Evolutionary conservation across 1,284 basidiomycete species (phyloP).

Genomic region (Microbotryum intermedium): DNA sequence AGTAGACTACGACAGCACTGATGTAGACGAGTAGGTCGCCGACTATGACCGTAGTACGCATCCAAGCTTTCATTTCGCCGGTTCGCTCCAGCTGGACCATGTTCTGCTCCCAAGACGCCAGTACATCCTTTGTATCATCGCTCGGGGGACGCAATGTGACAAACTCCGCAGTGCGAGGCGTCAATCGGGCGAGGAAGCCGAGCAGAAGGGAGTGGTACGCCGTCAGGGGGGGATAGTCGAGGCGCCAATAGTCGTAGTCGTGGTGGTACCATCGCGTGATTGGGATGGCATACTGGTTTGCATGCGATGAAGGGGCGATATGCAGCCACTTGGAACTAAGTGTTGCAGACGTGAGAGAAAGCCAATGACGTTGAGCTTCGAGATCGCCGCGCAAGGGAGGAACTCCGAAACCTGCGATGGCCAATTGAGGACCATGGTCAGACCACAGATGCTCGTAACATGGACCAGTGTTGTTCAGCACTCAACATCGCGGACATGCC

Average conservation of each 20-base stretch:
- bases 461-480: neutral
- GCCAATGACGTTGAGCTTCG: constrained; percentile 90
- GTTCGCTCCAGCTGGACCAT: constrained; percentile 18
- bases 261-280: constrained; percentile 72
- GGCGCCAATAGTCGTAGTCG: constrained; percentile 80
- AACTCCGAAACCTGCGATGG: constrained; percentile 51
- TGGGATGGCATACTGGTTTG: constrained; percentile 52
- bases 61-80: constrained; percentile 57
- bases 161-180: constrained; percentile 14
- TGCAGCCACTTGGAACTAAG: neutral
- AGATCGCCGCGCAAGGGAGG: constrained; percentile 85
- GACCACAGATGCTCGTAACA: neutral
- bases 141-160: constrained; percentile 22
- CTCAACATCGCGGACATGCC: neutral
- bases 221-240: constrained; percentile 86
- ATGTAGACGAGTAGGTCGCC: constrained; percentile 67
- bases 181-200: constrained; percentile 48
- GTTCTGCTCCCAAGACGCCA: constrained; percentile 12
- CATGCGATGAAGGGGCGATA: neutral
- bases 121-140: constrained; percentile 6
- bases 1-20: constrained; percentile 52
- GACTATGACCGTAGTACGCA: constrained; percentile 66
- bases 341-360: constrained; percentile 58
- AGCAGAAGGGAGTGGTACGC: constrained; percentile 77
- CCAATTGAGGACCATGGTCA: too few species aligned